A percentile compares a stretch with the other conserved stretches of the same genome.
Conservation (phyloP, 1,139 yeast species). For the Zygoascus hellenicus region DNA sequence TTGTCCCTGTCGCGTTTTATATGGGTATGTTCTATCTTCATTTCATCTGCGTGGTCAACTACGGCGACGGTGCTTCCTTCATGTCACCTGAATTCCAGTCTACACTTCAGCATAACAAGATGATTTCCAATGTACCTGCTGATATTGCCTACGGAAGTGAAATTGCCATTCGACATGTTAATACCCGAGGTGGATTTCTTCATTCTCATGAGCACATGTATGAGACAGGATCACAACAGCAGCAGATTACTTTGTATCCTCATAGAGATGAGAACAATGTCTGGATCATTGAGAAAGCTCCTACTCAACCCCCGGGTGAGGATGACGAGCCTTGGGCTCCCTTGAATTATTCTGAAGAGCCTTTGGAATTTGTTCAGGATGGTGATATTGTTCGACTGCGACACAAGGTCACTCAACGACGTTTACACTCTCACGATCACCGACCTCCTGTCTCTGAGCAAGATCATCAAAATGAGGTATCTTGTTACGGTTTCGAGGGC, state of each 20-base stretch:
- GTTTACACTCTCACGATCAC: constrained; percentile 94
- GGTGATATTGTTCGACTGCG: constrained; percentile 76
- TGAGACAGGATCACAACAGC: constrained; percentile 92
- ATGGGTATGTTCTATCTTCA: constrained; percentile 72
- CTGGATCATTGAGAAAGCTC: constrained; percentile 46
- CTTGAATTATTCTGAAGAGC: constrained; percentile 26
- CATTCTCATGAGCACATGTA: constrained; percentile 86
- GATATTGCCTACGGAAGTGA: constrained; percentile 85
- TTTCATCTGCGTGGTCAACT: constrained; percentile 59
- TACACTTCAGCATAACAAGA: constrained; percentile 59
- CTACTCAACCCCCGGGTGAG: constrained; percentile 17
- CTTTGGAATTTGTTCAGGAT: constrained; percentile 52
- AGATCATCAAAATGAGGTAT: constrained; percentile 95
- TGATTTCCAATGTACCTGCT: constrained; percentile 67
- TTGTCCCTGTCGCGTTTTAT: constrained; percentile 65
- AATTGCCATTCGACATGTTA: constrained; percentile 71
- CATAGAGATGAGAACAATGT: constrained; percentile 84
- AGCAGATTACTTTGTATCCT: constrained; percentile 84
- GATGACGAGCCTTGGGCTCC: constrained; percentile 48
- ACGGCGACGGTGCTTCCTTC: constrained; percentile 86
- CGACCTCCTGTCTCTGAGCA: constrained; percentile 88
- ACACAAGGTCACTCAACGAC: constrained; percentile 63
- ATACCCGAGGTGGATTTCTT: constrained; percentile 89
- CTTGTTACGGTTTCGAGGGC: constrained; percentile 87
- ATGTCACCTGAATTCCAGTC: constrained; percentile 88